Evolutionary conservation across 805 yeast genomes (phyloP).

Genomic region (Barnettozyma populi): DNA sequence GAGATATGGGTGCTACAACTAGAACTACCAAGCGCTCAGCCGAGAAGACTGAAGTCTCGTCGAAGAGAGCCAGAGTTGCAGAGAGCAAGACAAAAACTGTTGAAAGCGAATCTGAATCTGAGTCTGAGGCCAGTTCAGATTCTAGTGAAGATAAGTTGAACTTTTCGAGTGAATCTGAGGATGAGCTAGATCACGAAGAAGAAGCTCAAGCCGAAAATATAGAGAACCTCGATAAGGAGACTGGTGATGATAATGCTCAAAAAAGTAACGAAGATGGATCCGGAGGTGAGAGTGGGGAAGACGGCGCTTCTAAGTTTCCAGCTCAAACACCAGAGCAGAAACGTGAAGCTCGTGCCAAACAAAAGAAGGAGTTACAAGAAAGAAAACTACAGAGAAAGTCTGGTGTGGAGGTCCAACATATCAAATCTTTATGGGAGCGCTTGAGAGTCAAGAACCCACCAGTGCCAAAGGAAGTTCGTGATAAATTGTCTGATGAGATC

Average conservation of each 20-base stretch:
- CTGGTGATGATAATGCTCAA: slow-evolving; percentile 19
- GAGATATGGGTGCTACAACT: slow-evolving; percentile 15
- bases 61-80: slow-evolving; percentile 18
- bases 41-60: background rate
- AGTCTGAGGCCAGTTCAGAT: slow-evolving; percentile 25
- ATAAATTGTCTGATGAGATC: slow-evolving; percentile 72
- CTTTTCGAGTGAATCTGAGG: slow-evolving; percentile 26
- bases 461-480: slow-evolving; percentile 69
- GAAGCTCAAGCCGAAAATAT: slow-evolving; percentile 29
- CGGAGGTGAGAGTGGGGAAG: slow-evolving; percentile 25
- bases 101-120: slow-evolving; percentile 24
- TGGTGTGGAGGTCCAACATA: slow-evolving; percentile 80
- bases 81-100: slow-evolving; percentile 10
- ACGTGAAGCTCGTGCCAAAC: slow-evolving; percentile 75
- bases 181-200: slow-evolving; percentile 25
- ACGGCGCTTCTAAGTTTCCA: slow-evolving; percentile 20
- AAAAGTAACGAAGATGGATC: slow-evolving; percentile 17
- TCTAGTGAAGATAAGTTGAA: slow-evolving; percentile 28
- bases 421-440: slow-evolving; percentile 87
- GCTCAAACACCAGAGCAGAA: slow-evolving; percentile 31
- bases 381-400: slow-evolving; percentile 83
- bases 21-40: slow-evolving; percentile 22
- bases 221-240: slow-evolving; percentile 13
- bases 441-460: slow-evolving; percentile 82
- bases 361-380: slow-evolving; percentile 68